Percentiles rank a stretch among this genome's conserved stretches.
Conservation (phyloP, 345 rosid species). For the Euclidium syriacum region DNA sequence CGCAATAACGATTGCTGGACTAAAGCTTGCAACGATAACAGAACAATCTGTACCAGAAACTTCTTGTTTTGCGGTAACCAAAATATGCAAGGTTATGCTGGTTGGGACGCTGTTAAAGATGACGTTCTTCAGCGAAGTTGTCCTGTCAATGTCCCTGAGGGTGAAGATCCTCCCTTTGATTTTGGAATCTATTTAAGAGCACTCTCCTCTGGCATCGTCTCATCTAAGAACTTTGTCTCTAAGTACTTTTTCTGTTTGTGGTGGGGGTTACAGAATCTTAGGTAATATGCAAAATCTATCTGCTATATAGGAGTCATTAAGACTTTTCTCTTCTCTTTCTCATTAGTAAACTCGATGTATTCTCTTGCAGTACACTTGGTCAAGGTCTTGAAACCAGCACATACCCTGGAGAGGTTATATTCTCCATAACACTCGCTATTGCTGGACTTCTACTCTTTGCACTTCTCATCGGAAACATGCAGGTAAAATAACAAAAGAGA, state of each 20-base stretch:
- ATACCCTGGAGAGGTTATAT: constrained; percentile 79
- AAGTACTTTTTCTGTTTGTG: constrained; percentile 87
- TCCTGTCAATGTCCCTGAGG: constrained; percentile 28
- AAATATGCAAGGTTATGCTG: constrained; percentile 38
- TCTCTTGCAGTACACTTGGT: constrained; percentile 74
- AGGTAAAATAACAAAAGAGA: constrained; percentile 52
- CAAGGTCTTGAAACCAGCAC: constrained; percentile 96
- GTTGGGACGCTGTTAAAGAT: constrained; percentile 39
- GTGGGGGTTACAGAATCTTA: constrained; percentile 99
- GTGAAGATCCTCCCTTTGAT: constrained; percentile 52
- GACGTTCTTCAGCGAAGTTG: constrained; percentile 35
- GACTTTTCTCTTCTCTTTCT: not conserved
- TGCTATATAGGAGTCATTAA: not conserved
- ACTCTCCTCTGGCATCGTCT: constrained; percentile 59
- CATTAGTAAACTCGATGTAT: not conserved
- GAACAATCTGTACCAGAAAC: constrained; percentile 32
- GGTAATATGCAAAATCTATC: constrained; percentile 35
- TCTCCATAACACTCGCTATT: constrained; percentile 80
- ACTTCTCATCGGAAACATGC: constrained; percentile 97
- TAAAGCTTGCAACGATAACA: constrained; percentile 32
- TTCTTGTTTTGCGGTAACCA: constrained; percentile 79
- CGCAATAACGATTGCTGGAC: constrained; percentile 83
- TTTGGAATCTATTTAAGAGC: constrained; percentile 73
- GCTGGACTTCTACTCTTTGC: constrained; percentile 94
- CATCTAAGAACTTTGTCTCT: constrained; percentile 63